Conservation (phyloP, 257 asterid genomes). For the Solanum acaule region DNA sequence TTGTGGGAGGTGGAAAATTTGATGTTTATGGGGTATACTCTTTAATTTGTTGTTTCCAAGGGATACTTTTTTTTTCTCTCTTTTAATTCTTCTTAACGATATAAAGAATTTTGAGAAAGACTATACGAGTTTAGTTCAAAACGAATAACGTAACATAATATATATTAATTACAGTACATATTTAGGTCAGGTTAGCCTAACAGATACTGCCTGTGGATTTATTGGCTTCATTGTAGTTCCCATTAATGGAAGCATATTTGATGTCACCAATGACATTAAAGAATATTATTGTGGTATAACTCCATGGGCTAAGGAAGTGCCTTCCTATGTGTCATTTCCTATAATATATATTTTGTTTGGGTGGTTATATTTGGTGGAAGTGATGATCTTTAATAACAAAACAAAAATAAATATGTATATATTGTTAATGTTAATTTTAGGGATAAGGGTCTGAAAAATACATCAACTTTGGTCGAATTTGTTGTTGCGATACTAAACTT, state of each 20-base stretch:
- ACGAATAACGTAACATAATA: not conserved
- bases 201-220: not conserved
- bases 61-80: not conserved
- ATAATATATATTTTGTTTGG: not conserved
- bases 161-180: not conserved
- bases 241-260: not conserved
- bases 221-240: not conserved
- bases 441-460: no score
- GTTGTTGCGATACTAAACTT: no score
- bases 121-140: not conserved
- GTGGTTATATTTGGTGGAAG: not conserved
- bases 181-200: not conserved
- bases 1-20: not conserved
- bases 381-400: not conserved
- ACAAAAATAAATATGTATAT: no score
- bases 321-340: not conserved
- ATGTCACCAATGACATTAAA: not conserved
- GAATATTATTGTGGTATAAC: not conserved
- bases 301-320: not conserved
- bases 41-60: constrained; percentile 17
- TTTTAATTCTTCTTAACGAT: not conserved
- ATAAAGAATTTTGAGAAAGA: not conserved
- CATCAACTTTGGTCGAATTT: no score
- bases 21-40: constrained; percentile 20
- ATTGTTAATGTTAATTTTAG: no score